Percentiles rank a stretch among this genome's conserved stretches.
Evolutionary conservation across 768 basidiomycete genomes (phyloP).

Genomic region (Naematelia aurantialba): DNA sequence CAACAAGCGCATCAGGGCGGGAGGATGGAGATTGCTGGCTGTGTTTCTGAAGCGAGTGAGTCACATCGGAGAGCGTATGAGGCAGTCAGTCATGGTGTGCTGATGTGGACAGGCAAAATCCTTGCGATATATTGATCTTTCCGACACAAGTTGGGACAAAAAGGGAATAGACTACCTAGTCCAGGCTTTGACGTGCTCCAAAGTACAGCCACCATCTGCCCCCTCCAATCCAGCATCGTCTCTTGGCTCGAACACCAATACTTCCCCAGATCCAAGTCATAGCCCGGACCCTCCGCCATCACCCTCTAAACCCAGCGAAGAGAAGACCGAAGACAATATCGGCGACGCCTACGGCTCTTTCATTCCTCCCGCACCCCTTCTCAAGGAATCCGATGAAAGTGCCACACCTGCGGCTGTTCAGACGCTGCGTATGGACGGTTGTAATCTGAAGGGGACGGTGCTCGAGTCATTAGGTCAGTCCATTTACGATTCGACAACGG

Average conservation of each 20-base stretch:
- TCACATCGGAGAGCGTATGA: not conserved
- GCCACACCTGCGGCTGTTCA: constrained; percentile 54
- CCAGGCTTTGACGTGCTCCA: constrained; percentile 57
- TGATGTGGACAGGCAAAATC: constrained; percentile 60
- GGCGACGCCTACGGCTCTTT: constrained; percentile 34
- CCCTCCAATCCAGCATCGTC: not conserved
- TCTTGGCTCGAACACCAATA: not conserved
- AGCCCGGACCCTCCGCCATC: not conserved
- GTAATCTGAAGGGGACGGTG: constrained; percentile 65
- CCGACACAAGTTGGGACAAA: constrained; percentile 79
- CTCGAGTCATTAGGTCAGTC: constrained; percentile 75
- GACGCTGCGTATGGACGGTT: constrained; percentile 84
- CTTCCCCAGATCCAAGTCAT: not conserved
- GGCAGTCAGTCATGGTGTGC: not conserved
- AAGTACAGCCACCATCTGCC: constrained; percentile 14
- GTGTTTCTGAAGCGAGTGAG: constrained; percentile 71
- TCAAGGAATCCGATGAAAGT: constrained; percentile 33
- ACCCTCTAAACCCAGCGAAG: not conserved
- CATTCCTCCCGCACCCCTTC: constrained; percentile 48
- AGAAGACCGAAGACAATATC: constrained; percentile 7
- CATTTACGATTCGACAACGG: not conserved
- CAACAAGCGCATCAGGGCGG: constrained; percentile 71
- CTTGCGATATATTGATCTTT: constrained; percentile 83
- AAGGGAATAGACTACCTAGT: constrained; percentile 78
- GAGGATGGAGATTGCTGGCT: constrained; percentile 74